A percentile compares a stretch with the other conserved stretches of the same genome.
Evolutionary conservation across 1,284 basidiomycete genomes (phyloP).

Genomic region (Irpex rosettiformis): DNA sequence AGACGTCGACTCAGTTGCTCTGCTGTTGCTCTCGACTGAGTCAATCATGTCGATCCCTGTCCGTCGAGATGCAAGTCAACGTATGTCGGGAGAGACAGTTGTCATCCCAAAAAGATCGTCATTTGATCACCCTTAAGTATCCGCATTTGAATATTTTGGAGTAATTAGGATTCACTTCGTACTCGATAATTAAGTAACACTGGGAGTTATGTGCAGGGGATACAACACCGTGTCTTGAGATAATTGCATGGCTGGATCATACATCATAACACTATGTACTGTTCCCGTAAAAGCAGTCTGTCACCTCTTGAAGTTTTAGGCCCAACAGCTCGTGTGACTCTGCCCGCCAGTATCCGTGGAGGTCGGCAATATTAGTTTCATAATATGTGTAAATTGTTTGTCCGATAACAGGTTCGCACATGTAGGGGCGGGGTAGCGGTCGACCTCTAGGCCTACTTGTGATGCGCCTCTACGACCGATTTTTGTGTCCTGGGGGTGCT

Average conservation of each 20-base stretch:
- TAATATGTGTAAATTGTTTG: background rate
- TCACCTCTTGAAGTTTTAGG: background rate
- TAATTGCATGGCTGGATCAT: background rate
- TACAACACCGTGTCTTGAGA: background rate
- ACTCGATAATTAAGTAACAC: too few species aligned
- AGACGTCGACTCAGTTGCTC: too few species aligned
- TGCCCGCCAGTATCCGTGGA: background rate
- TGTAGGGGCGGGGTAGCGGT: background rate
- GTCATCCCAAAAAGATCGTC: background rate
- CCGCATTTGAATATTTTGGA: background rate
- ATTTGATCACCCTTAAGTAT: background rate
- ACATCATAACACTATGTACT: background rate
- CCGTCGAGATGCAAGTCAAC: background rate
- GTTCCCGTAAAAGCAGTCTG: background rate
- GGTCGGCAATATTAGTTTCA: background rate
- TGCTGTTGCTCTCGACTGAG: too few species aligned
- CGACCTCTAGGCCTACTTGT: background rate
- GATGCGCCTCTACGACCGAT: background rate
- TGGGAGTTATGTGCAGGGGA: background rate
- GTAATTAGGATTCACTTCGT: too few species aligned
- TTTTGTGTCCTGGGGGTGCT: background rate
- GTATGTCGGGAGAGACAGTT: background rate
- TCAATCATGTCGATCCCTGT: background rate
- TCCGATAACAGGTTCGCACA: too few species aligned
- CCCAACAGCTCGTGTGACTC: background rate